Evolutionary conservation across 257 asterid genomes (phyloP).

Genomic region (Fraxinus pennsylvanica): DNA sequence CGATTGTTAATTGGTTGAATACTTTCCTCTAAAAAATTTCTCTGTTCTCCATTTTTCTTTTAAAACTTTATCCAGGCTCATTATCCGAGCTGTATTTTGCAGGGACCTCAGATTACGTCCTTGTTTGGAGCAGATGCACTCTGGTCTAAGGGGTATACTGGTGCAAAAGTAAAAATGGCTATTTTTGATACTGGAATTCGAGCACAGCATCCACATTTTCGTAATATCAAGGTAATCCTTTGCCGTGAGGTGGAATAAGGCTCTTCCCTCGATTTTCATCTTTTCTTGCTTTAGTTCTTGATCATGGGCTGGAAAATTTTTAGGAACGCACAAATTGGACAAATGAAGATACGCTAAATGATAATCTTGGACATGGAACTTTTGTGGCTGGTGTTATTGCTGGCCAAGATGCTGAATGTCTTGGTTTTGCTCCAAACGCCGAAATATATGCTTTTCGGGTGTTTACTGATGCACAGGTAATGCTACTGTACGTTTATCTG

Average conservation of each 20-base stretch:
- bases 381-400: slow-evolving; percentile 99
- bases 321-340: slow-evolving; percentile 99
- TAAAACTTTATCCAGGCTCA: slow-evolving; percentile 20
- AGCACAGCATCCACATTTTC: slow-evolving; percentile 90
- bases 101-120: slow-evolving; percentile 96
- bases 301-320: slow-evolving; percentile 27
- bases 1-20: background rate
- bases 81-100: slow-evolving; percentile 40
- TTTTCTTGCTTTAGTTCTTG: slow-evolving; percentile 22
- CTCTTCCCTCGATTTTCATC: slow-evolving; percentile 12
- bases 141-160: slow-evolving; percentile 93
- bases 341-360: slow-evolving; percentile 89
- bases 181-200: slow-evolving; percentile 97
- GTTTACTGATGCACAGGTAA: slow-evolving; percentile 98
- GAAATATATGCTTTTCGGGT: slow-evolving; percentile 98
- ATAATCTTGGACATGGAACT: slow-evolving; percentile 99
- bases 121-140: slow-evolving; percentile 92
- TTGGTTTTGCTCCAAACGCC: slow-evolving; percentile 98
- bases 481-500: slow-evolving; percentile 43
- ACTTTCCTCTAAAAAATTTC: background rate
- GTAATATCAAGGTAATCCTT: slow-evolving; percentile 79
- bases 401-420: slow-evolving; percentile 92
- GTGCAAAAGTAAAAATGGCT: slow-evolving; percentile 97
- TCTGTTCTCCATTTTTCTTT: slow-evolving; percentile 11
- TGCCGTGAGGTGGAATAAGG: slow-evolving; percentile 13